Percentiles rank a stretch among this genome's conserved stretches.
phyloP scores from a whole-genome alignment of 805 yeast species.

The Saccharomycopsis oosterbeekiorum region DNA sequence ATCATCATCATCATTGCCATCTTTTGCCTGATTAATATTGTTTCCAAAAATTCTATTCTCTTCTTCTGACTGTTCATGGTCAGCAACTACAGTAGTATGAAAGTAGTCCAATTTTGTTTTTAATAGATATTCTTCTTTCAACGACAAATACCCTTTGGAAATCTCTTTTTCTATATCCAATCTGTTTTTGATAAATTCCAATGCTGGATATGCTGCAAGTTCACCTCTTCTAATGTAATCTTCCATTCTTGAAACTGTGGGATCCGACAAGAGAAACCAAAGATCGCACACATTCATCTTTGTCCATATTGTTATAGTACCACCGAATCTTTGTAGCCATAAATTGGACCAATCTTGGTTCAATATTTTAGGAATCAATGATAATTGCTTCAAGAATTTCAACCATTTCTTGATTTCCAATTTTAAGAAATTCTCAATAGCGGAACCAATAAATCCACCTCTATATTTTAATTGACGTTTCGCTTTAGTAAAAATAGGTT shows the following conservation, averaged over 20 bases:
- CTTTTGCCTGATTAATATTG: neutral
- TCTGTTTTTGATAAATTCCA: slow-evolving; percentile 56
- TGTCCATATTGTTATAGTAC: slow-evolving; percentile 72
- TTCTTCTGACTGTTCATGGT: neutral
- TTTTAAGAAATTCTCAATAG: slow-evolving; percentile 58
- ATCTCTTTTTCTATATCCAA: slow-evolving; percentile 56
- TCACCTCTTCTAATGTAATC: slow-evolving; percentile 55
- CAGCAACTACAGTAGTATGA: neutral
- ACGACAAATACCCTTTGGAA: slow-evolving; percentile 36
- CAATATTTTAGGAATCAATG: slow-evolving; percentile 55
- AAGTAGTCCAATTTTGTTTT: neutral
- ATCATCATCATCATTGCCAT: neutral
- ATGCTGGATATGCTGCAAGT: slow-evolving; percentile 53
- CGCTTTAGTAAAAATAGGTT: slow-evolving; percentile 56
- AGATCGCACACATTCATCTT: slow-evolving; percentile 50
- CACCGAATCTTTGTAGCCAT: slow-evolving; percentile 65
- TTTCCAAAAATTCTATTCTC: neutral
- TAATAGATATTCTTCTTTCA: slow-evolving; percentile 15
- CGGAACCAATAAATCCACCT: slow-evolving; percentile 71
- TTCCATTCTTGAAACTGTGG: slow-evolving; percentile 46
- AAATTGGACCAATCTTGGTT: slow-evolving; percentile 77
- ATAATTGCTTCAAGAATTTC: slow-evolving; percentile 52
- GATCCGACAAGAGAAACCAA: slow-evolving; percentile 56
- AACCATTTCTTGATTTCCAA: slow-evolving; percentile 74
- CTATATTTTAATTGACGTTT: slow-evolving; percentile 42